These are phyloP conservation scores for Dicorynia guianensis DNA, from an alignment of 306 rosid genomes.

Conservation along the genomic window DNA sequence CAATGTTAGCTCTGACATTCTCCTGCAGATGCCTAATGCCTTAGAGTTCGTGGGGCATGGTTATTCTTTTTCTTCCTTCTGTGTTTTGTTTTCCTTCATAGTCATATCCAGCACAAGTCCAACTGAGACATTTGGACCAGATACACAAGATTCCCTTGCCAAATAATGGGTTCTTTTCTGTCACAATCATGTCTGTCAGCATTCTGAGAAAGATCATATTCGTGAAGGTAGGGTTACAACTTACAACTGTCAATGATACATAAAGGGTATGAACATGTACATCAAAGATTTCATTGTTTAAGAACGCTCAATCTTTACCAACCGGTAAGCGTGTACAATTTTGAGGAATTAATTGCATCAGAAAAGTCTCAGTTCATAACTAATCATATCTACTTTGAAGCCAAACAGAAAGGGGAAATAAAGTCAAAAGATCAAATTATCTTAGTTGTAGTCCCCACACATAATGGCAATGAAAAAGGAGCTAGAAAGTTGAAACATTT, in stretches of 20 bases:
- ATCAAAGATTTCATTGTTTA: conserved; percentile 36
- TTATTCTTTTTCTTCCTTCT: background rate
- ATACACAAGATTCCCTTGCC: conserved; percentile 46
- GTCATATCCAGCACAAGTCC: conserved; percentile 24
- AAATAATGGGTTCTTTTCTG: conserved; percentile 44
- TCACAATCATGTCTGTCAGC: conserved; percentile 50
- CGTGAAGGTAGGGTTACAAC: conserved; percentile 38
- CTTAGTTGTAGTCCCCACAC: conserved; percentile 1
- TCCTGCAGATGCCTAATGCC: conserved; percentile 26
- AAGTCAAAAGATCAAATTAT: conserved; percentile 28
- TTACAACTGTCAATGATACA: conserved; percentile 38
- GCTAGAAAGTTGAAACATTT: conserved; percentile 26
- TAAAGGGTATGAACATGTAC: conserved; percentile 38
- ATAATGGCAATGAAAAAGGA: conserved; percentile 22
- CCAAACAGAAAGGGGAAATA: conserved; percentile 4
- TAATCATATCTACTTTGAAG: conserved; percentile 5
- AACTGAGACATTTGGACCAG: conserved; percentile 38
- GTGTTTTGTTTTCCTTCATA: conserved; percentile 4
- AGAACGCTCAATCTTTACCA: conserved; percentile 37
- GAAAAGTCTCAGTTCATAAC: background rate
- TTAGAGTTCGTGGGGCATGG: background rate
- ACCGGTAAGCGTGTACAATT: background rate
- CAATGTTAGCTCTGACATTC: conserved; percentile 46
- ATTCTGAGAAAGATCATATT: conserved; percentile 41
- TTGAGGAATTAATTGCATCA: background rate